Conservation (phyloP, 192 early-diverging fungal species). For the Backusella macrospora region DNA sequence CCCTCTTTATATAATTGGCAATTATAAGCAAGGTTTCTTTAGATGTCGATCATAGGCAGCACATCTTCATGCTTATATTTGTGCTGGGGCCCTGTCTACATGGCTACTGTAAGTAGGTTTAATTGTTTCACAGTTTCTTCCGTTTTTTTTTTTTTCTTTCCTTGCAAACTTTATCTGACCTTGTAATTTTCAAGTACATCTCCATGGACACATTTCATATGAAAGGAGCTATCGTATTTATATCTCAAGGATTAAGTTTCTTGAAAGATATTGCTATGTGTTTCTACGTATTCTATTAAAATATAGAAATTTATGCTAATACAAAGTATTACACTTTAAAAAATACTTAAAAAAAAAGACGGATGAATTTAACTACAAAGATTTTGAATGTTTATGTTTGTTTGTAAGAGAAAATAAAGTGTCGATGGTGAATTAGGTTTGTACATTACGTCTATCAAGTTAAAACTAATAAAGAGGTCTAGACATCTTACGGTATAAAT, state of each 20-base stretch:
- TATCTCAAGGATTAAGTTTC: not conserved
- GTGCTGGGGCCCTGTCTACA: slow-evolving; percentile 19
- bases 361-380: no score
- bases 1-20: not conserved
- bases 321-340: not conserved
- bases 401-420: no score
- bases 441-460: not conserved
- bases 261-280: not conserved
- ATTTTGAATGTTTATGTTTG: no score
- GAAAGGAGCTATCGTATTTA: not conserved
- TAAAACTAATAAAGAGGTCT: not conserved
- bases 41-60: not conserved
- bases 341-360: not conserved
- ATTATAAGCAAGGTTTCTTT: not conserved
- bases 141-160: slow-evolving; percentile 2
- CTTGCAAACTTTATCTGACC: slow-evolving; percentile 10
- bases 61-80: not conserved
- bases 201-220: not conserved
- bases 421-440: not conserved
- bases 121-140: slow-evolving; percentile 4
- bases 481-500: not conserved
- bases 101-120: slow-evolving; percentile 2
- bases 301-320: not conserved
- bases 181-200: not conserved
- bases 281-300: not conserved